These are phyloP conservation scores for Microcyclospora pomicola DNA, from an alignment of 2,329 filamentous ascomycete species.

Conservation along the genomic window DNA sequence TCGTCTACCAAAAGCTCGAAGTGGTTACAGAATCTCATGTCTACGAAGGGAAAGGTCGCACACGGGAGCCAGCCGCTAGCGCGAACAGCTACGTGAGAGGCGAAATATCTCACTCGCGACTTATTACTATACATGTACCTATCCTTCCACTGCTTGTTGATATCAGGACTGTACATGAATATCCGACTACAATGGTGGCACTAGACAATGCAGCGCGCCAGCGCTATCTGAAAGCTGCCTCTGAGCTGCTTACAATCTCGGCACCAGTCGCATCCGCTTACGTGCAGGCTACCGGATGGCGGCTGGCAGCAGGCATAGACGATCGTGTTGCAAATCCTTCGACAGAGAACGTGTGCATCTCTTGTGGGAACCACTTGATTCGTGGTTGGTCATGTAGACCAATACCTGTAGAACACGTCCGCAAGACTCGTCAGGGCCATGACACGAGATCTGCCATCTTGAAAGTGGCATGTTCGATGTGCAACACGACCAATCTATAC, in stretches of 20 bases:
- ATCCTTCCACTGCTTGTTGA: too few species aligned
- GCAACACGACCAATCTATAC: not conserved
- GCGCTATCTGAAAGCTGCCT: conserved; percentile 2
- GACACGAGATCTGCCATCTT: not conserved
- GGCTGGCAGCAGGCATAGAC: not conserved
- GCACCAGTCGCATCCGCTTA: conserved; percentile 8
- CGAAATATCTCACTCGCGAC: too few species aligned
- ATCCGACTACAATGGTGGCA: not conserved
- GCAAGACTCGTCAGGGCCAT: not conserved
- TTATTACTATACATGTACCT: too few species aligned
- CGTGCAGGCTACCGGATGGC: conserved; percentile 3
- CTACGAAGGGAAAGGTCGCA: too few species aligned
- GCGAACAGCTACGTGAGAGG: not conserved
- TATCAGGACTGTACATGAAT: not conserved
- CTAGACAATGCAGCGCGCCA: not conserved
- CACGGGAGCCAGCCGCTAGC: not conserved
- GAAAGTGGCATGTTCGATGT: not conserved
- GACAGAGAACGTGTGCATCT: conserved; percentile 40
- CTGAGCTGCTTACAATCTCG: conserved; percentile 1
- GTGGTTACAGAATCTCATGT: too few species aligned
- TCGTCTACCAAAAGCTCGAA: too few species aligned
- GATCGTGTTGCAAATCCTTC: conserved; percentile 31
- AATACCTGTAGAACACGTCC: not conserved
- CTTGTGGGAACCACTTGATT: not conserved
- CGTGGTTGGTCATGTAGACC: not conserved